phyloP scores from a whole-genome alignment of 371 early-diverging fungal genomes.

The Syncephalastrum racemosum region DNA sequence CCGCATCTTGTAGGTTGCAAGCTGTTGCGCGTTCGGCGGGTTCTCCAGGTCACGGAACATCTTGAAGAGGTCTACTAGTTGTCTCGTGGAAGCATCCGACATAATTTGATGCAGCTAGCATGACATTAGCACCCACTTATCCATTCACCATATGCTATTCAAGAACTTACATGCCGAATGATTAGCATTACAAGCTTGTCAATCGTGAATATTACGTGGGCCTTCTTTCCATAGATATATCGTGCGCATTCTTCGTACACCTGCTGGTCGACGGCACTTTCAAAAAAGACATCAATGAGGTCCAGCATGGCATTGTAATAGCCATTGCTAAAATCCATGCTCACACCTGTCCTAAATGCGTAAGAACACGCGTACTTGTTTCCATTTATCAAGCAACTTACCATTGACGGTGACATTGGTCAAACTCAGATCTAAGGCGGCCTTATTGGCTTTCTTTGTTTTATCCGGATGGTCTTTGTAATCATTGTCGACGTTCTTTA shows the following conservation, averaged over 20 bases:
- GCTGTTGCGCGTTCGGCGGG: constrained; percentile 12
- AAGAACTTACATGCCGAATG: constrained; percentile 66
- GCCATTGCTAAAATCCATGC: constrained; percentile 49
- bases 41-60: constrained; percentile 16
- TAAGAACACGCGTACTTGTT: not conserved
- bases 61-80: constrained; percentile 27
- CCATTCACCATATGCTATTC: not conserved
- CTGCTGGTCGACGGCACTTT: constrained; percentile 72
- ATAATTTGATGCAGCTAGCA: constrained; percentile 17
- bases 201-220: constrained; percentile 81
- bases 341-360: constrained; percentile 23
- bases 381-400: constrained; percentile 27
- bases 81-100: constrained; percentile 18
- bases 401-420: constrained; percentile 34
- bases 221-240: constrained; percentile 79
- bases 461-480: constrained; percentile 54
- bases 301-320: constrained; percentile 74
- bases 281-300: constrained; percentile 69
- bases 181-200: constrained; percentile 76
- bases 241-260: constrained; percentile 89
- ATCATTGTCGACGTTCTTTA: constrained; percentile 72
- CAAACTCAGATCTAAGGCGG: constrained; percentile 80
- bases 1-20: constrained; percentile 61
- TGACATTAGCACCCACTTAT: not conserved
- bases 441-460: constrained; percentile 57